These are phyloP conservation scores for Alternaria sp. DNA, from an alignment of 2,329 filamentous ascomycete species.

Conservation along the genomic window DNA sequence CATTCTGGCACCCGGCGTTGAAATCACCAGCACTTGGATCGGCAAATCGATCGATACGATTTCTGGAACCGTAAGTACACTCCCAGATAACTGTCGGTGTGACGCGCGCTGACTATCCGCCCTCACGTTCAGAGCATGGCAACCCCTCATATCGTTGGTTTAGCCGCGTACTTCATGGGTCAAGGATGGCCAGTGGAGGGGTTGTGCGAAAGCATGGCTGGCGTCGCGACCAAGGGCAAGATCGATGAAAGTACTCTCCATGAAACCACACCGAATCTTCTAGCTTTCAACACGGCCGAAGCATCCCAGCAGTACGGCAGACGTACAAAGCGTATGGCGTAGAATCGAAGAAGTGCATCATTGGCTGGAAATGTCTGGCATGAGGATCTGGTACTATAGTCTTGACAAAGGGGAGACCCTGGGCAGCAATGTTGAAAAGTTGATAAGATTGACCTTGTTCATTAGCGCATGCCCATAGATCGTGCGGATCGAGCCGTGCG, in stretches of 20 bases:
- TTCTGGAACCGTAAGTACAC: slow-evolving; percentile 57
- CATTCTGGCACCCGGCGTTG: slow-evolving; percentile 47
- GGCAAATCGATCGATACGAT: slow-evolving; percentile 53
- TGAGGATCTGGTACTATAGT: neutral
- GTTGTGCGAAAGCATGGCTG: slow-evolving; percentile 56
- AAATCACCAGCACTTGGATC: slow-evolving; percentile 54
- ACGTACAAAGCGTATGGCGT: neutral
- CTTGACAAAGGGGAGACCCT: neutral
- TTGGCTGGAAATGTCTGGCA: neutral
- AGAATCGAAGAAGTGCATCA: neutral
- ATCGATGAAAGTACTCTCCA: slow-evolving; percentile 45
- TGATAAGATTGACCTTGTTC: neutral
- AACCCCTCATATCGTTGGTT: slow-evolving; percentile 71
- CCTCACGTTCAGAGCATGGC: slow-evolving; percentile 59
- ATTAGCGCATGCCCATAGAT: neutral
- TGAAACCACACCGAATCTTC: slow-evolving; percentile 53
- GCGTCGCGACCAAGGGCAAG: slow-evolving; percentile 47
- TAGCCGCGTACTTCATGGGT: slow-evolving; percentile 71
- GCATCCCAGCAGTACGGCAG: neutral
- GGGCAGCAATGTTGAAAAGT: neutral
- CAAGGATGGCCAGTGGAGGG: slow-evolving; percentile 44
- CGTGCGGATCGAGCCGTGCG: neutral
- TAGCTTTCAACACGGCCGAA: slow-evolving; percentile 59
- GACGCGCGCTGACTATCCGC: neutral
- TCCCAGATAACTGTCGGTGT: neutral